Base-by-base conservation (phyloP, 2,329 filamentous ascomycete genomes). In the Trichoderma sp. region DNA sequence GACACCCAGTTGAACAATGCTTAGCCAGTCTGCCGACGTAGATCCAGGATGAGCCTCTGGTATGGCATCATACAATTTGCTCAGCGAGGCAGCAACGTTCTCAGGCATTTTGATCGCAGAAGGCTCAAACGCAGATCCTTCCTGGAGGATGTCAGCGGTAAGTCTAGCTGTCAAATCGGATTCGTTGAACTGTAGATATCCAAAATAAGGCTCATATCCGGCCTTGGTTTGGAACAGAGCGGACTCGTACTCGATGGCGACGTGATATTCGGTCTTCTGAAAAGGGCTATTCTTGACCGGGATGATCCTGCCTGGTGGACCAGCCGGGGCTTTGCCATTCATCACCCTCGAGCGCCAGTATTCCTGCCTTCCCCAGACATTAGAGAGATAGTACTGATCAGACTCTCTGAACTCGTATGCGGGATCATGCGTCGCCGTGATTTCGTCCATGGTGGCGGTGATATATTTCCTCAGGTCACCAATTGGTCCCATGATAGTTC, bases 361-460 rank as follows among this genome's bases (percentile, higher is more conserved):
- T 76, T 86, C 85, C 75, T 87, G 85, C n/a, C 83, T 81, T 12
- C 81, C 86, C 80, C 82, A 87, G 14, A 87, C 75, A 60, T 86
- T 85, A 35, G 84, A 79, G 24, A 87, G 79, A 76, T 87, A 87
- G 75, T 82, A 84, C 78, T 87, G 86, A 75, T 87, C 86, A 12
- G 85, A 85, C 76, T 85, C 82, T 71, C 78, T 80, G 41, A 82
- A 81, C 18, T 81, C 76, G 62, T 80, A 83, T 5, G 80, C 69
- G 3, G 78, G 75, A 21, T 85, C 80, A 74, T 84, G 83, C 1
- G 84, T 83, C 12, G 80, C 80, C 41, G 81, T 78, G 66, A 87
- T 78, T 71, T 82, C 80, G 18, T 77, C 77, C 62, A 83, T 78
- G 21, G 79, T 79, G 7, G 78, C 81, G 6, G 78, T 64, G 29